Evolutionary conservation across 495 filamentous ascomycete species (phyloP).

Genomic region (Hypoxylon crocopeplum): DNA sequence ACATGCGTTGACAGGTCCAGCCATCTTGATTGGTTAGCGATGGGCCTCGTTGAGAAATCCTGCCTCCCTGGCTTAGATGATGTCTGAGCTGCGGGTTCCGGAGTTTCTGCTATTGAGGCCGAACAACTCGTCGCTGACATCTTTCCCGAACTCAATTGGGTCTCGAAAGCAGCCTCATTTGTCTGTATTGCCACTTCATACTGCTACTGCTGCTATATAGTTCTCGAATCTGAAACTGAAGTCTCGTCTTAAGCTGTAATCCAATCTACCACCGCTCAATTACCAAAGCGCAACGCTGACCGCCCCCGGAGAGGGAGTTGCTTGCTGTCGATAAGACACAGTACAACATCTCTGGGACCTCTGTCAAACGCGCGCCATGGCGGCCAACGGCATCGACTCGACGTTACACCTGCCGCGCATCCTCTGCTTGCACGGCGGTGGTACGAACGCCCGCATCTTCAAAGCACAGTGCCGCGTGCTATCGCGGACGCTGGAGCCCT

Average conservation of each 20-base stretch:
- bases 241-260: background rate
- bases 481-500: slow-evolving; percentile 46
- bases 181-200: background rate
- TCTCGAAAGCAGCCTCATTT: background rate
- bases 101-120: background rate
- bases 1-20: too few species aligned
- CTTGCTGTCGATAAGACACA: too few species aligned
- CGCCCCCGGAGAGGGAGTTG: too few species aligned
- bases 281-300: too few species aligned
- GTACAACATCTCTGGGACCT: too few species aligned
- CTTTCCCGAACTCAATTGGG: background rate
- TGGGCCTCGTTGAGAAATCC: slow-evolving; percentile 3
- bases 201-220: background rate
- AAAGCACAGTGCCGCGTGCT: slow-evolving; percentile 62
- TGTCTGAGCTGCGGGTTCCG: slow-evolving; percentile 2
- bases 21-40: slow-evolving; percentile 4
- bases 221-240: background rate
- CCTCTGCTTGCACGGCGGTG: slow-evolving; percentile 73
- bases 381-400: slow-evolving; percentile 6
- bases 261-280: background rate
- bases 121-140: background rate
- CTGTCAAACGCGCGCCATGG: background rate
- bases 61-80: slow-evolving; percentile 7
- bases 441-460: slow-evolving; percentile 68
- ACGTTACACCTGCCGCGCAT: slow-evolving; percentile 62